Conservation (phyloP, 2,329 filamentous ascomycete species). For the Clarireedia monteithiana region DNA sequence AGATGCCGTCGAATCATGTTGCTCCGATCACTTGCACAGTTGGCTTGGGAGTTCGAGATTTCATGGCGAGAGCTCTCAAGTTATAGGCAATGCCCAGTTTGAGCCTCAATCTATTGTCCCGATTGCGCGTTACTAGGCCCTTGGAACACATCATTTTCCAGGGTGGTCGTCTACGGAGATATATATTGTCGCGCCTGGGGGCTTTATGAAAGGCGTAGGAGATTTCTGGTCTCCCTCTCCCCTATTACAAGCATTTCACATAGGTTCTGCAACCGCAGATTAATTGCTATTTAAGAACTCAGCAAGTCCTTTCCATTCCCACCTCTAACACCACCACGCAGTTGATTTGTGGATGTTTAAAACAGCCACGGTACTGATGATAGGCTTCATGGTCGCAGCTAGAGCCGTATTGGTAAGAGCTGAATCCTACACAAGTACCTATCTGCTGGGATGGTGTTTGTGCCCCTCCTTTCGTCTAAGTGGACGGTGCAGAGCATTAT, state of each 20-base stretch:
- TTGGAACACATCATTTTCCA: neutral
- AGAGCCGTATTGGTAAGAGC: conserved; percentile 1
- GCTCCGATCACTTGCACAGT: neutral
- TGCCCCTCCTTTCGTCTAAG: conserved; percentile 7
- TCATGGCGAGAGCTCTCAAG: neutral
- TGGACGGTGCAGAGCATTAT: conserved; percentile 1
- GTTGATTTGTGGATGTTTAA: neutral
- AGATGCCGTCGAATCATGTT: conserved; percentile 14
- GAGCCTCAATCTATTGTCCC: conserved; percentile 1
- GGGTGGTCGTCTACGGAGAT: neutral
- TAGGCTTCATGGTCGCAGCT: conserved; percentile 2
- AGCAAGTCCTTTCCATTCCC: neutral
- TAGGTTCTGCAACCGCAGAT: neutral
- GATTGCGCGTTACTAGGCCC: neutral
- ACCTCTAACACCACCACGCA: neutral
- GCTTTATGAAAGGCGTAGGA: no score
- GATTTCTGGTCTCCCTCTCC: no score
- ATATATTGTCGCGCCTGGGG: neutral
- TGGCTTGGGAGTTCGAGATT: neutral
- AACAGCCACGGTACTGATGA: conserved; percentile 5
- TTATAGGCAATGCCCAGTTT: conserved; percentile 5
- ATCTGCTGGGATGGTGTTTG: neutral
- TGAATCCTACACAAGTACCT: neutral
- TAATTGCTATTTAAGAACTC: neutral
- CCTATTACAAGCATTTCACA: no score